Conservation (phyloP, 257 asterid genomes). For the Przewalskia tangutica region DNA sequence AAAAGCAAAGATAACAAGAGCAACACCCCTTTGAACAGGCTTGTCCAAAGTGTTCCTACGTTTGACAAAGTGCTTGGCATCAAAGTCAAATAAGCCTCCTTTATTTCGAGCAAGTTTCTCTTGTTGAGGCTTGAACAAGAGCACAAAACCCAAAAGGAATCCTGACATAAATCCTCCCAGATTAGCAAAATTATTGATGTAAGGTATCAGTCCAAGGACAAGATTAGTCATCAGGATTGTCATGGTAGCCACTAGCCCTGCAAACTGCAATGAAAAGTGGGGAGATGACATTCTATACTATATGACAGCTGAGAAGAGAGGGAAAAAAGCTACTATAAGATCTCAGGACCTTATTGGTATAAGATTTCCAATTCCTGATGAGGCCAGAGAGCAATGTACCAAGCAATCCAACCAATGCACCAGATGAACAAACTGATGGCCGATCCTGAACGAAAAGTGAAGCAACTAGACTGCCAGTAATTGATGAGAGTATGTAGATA, state of each 20-base stretch:
- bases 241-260: constrained; percentile 33
- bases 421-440: constrained; percentile 76
- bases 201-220: constrained; percentile 63
- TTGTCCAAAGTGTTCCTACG: constrained; percentile 41
- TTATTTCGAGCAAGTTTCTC: constrained; percentile 36
- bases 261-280: constrained; percentile 33
- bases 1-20: constrained; percentile 40
- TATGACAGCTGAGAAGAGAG: background rate
- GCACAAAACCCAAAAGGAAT: constrained; percentile 54
- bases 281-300: constrained; percentile 3
- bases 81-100: constrained; percentile 57
- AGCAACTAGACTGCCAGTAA: constrained; percentile 55
- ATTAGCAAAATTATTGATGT: constrained; percentile 66
- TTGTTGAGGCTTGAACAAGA: constrained; percentile 51
- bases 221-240: constrained; percentile 38
- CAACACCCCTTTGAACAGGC: constrained; percentile 46
- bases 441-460: constrained; percentile 64
- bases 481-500: constrained; percentile 63
- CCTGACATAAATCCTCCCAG: constrained; percentile 79
- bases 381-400: constrained; percentile 73
- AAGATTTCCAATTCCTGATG: constrained; percentile 53
- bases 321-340: background rate
- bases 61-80: constrained; percentile 34
- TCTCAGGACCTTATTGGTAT: constrained; percentile 52
- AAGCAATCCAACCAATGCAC: constrained; percentile 75